Percentiles rank a stretch among this genome's conserved stretches.
phyloP scores from a whole-genome alignment of 495 filamentous ascomycete species.

The Penicillium verhagenii region DNA sequence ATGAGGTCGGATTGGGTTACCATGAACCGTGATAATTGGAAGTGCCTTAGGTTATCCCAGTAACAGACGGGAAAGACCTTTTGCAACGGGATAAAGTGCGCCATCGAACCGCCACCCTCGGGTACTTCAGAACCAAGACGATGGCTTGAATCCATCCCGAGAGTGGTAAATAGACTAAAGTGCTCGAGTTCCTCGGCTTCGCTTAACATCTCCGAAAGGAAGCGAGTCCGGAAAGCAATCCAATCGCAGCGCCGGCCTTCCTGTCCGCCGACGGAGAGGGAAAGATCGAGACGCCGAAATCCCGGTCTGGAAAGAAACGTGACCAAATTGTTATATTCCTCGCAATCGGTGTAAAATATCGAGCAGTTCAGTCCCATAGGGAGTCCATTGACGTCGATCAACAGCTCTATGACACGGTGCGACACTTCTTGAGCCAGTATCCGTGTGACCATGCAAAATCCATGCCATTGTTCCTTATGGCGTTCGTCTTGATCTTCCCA shows the following conservation, averaged over 20 bases:
- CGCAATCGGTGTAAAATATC: no score
- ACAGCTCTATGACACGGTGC: slow-evolving; percentile 19
- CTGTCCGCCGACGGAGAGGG: no score
- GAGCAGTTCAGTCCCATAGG: slow-evolving; percentile 13
- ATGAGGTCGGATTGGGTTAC: neutral
- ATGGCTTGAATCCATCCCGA: no score
- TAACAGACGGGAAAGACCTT: neutral
- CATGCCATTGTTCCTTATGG: slow-evolving; percentile 20
- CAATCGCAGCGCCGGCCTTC: no score
- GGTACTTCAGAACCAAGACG: neutral
- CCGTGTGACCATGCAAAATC: slow-evolving; percentile 18
- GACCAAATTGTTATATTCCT: no score
- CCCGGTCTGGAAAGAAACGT: no score
- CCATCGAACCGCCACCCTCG: neutral
- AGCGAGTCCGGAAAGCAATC: no score
- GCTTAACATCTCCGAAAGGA: no score
- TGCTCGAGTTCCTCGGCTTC: no score
- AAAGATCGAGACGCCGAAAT: no score
- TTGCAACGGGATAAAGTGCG: neutral
- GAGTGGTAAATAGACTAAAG: no score
- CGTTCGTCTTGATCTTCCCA: slow-evolving; percentile 9
- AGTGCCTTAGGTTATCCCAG: neutral
- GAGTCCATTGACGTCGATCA: slow-evolving; percentile 17
- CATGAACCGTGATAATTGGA: neutral
- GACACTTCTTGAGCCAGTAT: slow-evolving; percentile 10